Evolutionary conservation across 495 filamentous ascomycete species (phyloP).

Genomic region (Penicillium alfredii): DNA sequence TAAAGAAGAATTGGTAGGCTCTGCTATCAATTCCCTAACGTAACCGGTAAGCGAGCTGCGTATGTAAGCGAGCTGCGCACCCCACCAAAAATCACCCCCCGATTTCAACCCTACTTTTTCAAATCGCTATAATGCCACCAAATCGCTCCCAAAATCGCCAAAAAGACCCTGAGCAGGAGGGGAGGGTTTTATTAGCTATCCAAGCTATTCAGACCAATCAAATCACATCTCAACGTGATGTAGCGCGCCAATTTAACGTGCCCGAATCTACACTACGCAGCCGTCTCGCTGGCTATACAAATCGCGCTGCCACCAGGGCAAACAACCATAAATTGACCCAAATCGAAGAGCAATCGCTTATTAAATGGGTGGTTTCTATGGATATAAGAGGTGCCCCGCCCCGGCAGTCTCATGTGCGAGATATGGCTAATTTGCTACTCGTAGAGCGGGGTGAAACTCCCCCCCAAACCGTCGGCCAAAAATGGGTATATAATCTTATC

Average conservation of each 20-base stretch:
- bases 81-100: no score
- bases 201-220: no score
- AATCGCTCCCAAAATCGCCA: no score
- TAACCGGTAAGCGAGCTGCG: no score
- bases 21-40: no score
- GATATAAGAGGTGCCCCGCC: constrained; percentile 4
- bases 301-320: background rate
- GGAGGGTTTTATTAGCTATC: no score
- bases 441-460: background rate
- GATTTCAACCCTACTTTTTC: no score
- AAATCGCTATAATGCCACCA: no score
- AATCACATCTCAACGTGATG: no score
- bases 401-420: constrained; percentile 1
- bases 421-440: constrained; percentile 11
- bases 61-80: no score
- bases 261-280: background rate
- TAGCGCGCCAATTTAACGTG: background rate
- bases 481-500: constrained; percentile 1
- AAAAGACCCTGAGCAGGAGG: no score
- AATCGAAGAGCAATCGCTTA: constrained; percentile 1
- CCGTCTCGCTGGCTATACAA: background rate
- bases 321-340: constrained; percentile 4
- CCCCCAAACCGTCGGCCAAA: constrained; percentile 1
- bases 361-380: constrained; percentile 8
- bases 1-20: no score